A percentile compares a stretch with the other conserved stretches of the same genome.
Conservation (phyloP, 2,329 filamentous ascomycete species). For the Meredithiella fracta region DNA sequence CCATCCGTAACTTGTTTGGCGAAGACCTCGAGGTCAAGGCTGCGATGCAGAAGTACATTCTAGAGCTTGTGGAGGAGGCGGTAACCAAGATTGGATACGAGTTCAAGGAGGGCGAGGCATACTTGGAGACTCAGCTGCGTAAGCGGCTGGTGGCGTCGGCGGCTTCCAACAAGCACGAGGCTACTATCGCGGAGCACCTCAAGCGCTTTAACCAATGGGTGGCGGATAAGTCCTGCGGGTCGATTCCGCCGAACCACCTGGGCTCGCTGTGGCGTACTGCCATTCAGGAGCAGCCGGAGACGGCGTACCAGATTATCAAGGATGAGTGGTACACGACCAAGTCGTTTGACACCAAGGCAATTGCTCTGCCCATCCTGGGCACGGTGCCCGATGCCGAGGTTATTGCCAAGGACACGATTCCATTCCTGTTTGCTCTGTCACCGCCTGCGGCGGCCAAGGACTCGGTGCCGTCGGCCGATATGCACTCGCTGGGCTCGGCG, state of each 20-base stretch:
- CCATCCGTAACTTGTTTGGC: constrained; percentile 71
- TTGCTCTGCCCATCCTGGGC: constrained; percentile 61
- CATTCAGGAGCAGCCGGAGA: constrained; percentile 51
- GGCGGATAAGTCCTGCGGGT: constrained; percentile 46
- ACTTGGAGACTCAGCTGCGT: constrained; percentile 65
- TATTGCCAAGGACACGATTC: constrained; percentile 47
- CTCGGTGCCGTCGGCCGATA: constrained; percentile 69
- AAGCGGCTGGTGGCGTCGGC: constrained; percentile 65
- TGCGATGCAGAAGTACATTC: constrained; percentile 60
- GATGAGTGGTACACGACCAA: constrained; percentile 70
- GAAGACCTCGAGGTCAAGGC: constrained; percentile 55
- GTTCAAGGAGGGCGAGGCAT: constrained; percentile 60
- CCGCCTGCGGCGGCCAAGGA: constrained; percentile 32
- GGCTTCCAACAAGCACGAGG: constrained; percentile 60
- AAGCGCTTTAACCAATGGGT: constrained; percentile 69
- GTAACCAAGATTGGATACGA: constrained; percentile 76
- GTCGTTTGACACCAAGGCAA: constrained; percentile 81
- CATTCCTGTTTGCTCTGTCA: constrained; percentile 59
- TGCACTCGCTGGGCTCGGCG: constrained; percentile 63
- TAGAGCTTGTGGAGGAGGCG: constrained; percentile 59
- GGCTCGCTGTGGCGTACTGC: constrained; percentile 64
- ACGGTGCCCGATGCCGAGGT: constrained; percentile 52
- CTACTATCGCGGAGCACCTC: constrained; percentile 55
- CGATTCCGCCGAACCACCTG: constrained; percentile 69
- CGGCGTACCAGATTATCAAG: constrained; percentile 58